Percentiles rank a stretch among this genome's conserved stretches.
Evolutionary conservation across 2,329 filamentous ascomycete species (phyloP).

Genomic region (Mycosphaerelloides madeirae): DNA sequence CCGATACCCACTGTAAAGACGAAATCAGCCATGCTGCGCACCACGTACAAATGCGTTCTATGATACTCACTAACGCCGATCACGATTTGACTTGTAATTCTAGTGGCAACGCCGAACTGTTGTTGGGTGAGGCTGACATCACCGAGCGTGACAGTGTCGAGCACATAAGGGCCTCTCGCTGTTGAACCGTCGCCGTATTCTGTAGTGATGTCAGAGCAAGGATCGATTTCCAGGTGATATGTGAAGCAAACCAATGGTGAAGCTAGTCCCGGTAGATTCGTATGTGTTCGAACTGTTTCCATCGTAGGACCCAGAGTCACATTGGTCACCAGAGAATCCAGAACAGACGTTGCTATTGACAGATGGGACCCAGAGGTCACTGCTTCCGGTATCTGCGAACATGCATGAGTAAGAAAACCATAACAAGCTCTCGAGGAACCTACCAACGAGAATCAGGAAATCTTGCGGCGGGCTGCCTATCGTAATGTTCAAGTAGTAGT

Average conservation of each 20-base stretch:
- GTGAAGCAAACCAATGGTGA: conserved; percentile 62
- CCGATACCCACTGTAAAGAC: conserved; percentile 71
- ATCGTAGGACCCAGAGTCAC: conserved; percentile 59
- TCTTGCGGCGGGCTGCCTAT: conserved; percentile 54
- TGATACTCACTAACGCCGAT: too few relatives aligned
- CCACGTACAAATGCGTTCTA: conserved; percentile 32
- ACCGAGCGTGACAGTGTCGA: conserved; percentile 63
- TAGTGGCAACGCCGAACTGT: conserved; percentile 64
- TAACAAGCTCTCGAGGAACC: too few relatives aligned
- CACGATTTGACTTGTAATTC: too few relatives aligned
- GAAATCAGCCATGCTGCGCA: conserved; percentile 56
- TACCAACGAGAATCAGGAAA: too few relatives aligned
- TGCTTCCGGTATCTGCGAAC: conserved; percentile 53
- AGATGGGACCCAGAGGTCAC: conserved; percentile 64
- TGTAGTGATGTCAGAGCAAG: too few relatives aligned
- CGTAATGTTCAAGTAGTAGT: conserved; percentile 56
- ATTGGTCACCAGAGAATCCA: conserved; percentile 45
- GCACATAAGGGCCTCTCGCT: conserved; percentile 72
- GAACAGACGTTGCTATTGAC: conserved; percentile 57
- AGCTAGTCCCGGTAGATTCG: conserved; percentile 64
- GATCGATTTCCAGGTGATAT: too few relatives aligned
- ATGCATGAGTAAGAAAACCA: too few relatives aligned
- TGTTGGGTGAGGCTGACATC: conserved; percentile 50
- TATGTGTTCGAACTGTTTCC: conserved; percentile 72
- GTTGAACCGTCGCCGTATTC: conserved; percentile 73